Conservation (phyloP, 331 rosid species). For the Pyracantha coccinea region DNA sequence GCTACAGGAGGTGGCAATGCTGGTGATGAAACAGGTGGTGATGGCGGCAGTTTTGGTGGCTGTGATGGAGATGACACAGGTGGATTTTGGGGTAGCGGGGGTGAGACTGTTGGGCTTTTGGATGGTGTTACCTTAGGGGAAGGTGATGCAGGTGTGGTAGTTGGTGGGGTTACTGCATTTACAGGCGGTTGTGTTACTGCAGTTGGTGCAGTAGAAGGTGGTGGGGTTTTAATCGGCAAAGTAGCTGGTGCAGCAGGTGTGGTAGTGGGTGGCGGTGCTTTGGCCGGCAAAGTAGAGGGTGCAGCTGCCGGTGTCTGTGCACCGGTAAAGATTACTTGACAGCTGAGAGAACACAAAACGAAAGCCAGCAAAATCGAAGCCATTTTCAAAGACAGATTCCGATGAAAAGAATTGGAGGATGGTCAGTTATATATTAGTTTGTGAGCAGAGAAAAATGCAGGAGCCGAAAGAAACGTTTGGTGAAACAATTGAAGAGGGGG, state of each 20-base stretch:
- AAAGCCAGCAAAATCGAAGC: slow-evolving; percentile 36
- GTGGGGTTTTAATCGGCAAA: slow-evolving; percentile 23
- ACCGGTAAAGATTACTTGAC: slow-evolving; percentile 19
- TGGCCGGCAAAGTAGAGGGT: slow-evolving; percentile 22
- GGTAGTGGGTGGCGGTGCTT: slow-evolving; percentile 27
- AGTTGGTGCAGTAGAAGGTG: slow-evolving; percentile 30
- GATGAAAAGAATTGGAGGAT: background rate
- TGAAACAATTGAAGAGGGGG: slow-evolving; percentile 44
- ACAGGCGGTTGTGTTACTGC: slow-evolving; percentile 30
- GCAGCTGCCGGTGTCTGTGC: slow-evolving; percentile 45
- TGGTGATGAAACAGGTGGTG: slow-evolving; percentile 2
- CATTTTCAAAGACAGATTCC: slow-evolving; percentile 34
- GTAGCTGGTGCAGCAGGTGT: slow-evolving; percentile 30
- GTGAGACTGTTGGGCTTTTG: slow-evolving; percentile 36
- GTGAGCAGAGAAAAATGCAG: slow-evolving; percentile 3
- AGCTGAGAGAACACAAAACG: slow-evolving; percentile 28
- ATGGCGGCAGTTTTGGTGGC: slow-evolving; percentile 33
- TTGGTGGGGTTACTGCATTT: slow-evolving; percentile 23
- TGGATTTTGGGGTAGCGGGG: slow-evolving; percentile 48
- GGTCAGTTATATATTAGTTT: slow-evolving; percentile 20
- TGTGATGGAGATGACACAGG: slow-evolving; percentile 46
- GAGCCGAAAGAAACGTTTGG: slow-evolving; percentile 18
- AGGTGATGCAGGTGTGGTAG: slow-evolving; percentile 43
- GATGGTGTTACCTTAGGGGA: slow-evolving; percentile 50
- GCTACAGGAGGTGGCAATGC: slow-evolving; percentile 35